phyloP scores from a whole-genome alignment of 768 basidiomycete species.

The Podaxis sp. region DNA sequence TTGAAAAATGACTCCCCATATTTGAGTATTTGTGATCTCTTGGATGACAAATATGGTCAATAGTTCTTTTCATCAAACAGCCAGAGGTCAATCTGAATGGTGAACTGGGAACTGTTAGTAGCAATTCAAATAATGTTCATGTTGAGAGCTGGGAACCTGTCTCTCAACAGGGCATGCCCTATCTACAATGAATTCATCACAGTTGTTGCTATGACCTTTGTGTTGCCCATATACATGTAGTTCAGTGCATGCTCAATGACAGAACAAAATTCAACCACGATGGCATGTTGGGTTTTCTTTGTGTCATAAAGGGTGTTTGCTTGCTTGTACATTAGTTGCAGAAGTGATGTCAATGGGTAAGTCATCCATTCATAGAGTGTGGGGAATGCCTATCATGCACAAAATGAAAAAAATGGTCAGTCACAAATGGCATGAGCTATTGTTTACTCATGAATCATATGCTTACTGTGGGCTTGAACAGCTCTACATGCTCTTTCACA shows the following conservation, averaged over 20 bases:
- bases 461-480: background rate
- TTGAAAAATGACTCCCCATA: too few relatives aligned
- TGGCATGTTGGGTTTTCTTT: background rate
- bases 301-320: background rate
- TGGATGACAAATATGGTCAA: too few relatives aligned
- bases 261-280: background rate
- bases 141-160: too few relatives aligned
- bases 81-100: too few relatives aligned
- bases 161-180: too few relatives aligned
- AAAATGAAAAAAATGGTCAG: too few relatives aligned
- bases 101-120: too few relatives aligned
- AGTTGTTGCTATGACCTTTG: background rate
- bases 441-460: background rate
- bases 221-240: background rate
- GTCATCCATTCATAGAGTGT: background rate
- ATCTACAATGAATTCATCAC: too few relatives aligned
- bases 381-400: background rate
- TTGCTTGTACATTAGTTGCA: background rate
- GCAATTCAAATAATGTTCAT: too few relatives aligned
- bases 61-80: too few relatives aligned
- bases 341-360: background rate
- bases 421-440: background rate
- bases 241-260: background rate
- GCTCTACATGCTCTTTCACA: background rate
- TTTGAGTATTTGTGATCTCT: too few relatives aligned